A percentile compares a stretch with the other conserved stretches of the same genome.
These are phyloP conservation scores for Cordyceps fumosorosea DNA, from an alignment of 2,329 filamentous ascomycete species.

Conservation along the genomic window DNA sequence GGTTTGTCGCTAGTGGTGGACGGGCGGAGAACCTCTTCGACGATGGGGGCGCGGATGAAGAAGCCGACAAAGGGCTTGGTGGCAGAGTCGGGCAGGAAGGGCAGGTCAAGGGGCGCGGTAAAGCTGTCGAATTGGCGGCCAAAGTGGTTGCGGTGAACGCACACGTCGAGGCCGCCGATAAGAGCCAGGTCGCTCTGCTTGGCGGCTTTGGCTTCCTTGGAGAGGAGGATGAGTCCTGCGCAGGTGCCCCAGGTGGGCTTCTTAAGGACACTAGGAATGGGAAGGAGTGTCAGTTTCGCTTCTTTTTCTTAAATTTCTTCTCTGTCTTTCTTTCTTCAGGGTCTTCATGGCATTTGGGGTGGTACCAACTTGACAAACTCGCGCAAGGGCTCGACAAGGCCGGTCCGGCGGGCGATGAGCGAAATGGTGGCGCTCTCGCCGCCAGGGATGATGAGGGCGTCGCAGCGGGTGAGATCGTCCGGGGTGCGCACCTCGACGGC, in stretches of 20 bases:
- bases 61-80: conserved; percentile 61
- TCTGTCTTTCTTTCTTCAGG: neutral
- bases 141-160: conserved; percentile 91
- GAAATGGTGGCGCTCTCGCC: conserved; percentile 94
- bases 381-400: conserved; percentile 74
- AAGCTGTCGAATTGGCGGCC: conserved; percentile 92
- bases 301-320: no score
- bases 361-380: conserved; percentile 80
- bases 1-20: conserved; percentile 17
- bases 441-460: conserved; percentile 83
- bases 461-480: conserved; percentile 62
- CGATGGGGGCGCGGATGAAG: conserved; percentile 91
- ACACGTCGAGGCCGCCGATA: conserved; percentile 83
- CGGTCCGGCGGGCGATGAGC: conserved; percentile 74
- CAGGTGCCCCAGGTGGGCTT: conserved; percentile 95
- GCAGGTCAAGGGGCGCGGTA: conserved; percentile 64
- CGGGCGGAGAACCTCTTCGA: conserved; percentile 66
- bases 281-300: neutral
- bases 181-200: conserved; percentile 90
- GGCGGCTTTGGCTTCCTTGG: conserved; percentile 78
- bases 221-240: conserved; percentile 85
- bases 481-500: conserved; percentile 78
- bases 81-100: conserved; percentile 50
- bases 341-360: no score
- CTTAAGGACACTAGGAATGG: conserved; percentile 51